These are phyloP conservation scores for Allium sativum DNA, from an alignment of 106 monocot genomes.

Conservation along the genomic window DNA sequence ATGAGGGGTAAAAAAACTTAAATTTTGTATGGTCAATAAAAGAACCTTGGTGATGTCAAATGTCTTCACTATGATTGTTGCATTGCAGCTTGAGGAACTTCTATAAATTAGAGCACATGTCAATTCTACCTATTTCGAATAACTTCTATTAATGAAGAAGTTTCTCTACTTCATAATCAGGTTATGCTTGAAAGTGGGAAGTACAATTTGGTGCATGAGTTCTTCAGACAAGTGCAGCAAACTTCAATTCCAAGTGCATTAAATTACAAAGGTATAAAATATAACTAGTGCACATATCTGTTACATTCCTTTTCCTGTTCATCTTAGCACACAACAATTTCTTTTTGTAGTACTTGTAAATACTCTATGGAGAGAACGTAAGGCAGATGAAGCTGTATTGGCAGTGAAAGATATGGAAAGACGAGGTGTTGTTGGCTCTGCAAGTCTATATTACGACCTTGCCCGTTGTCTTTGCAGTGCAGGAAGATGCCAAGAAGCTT, in stretches of 20 bases:
- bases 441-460: conserved; percentile 92
- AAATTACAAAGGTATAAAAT: conserved; percentile 71
- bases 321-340: conserved; percentile 5
- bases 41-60: no score
- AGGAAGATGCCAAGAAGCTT: conserved; percentile 88
- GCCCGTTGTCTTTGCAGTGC: conserved; percentile 92
- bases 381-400: conserved; percentile 71
- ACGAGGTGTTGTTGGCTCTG: conserved; percentile 81
- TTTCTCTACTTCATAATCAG: conserved; percentile 16
- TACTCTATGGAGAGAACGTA: conserved; percentile 93
- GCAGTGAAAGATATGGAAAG: conserved; percentile 94
- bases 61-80: no score
- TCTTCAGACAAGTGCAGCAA: conserved; percentile 67
- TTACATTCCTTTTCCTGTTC: neutral
- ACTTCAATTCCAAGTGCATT: conserved; percentile 62
- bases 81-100: no score
- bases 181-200: conserved; percentile 89
- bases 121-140: no score
- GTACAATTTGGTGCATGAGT: conserved; percentile 90
- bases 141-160: neutral
- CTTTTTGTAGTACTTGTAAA: conserved; percentile 64
- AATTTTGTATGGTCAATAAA: no score
- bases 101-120: no score
- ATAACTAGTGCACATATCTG: neutral
- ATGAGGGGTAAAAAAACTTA: no score